phyloP scores from a whole-genome alignment of 2,329 filamentous ascomycete species.

The Fusarium buxicola region DNA sequence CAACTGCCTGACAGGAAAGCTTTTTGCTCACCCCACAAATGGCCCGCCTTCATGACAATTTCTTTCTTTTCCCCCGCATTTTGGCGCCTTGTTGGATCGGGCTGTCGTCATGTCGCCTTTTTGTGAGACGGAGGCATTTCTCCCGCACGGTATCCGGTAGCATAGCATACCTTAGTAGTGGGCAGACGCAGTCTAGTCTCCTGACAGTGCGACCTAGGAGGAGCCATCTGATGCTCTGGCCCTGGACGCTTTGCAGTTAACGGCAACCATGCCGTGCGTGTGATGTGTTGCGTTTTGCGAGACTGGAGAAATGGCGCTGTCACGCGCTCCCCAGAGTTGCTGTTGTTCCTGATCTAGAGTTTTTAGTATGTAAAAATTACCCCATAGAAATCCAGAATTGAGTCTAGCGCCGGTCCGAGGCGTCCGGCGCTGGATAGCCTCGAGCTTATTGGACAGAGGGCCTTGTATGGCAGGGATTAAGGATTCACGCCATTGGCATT shows the following conservation, averaged over 20 bases:
- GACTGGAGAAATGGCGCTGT: slow-evolving; percentile 38
- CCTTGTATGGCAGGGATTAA: slow-evolving; percentile 8
- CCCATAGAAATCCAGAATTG: slow-evolving; percentile 43
- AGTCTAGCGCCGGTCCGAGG: slow-evolving; percentile 15
- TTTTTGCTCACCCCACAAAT: slow-evolving; percentile 44
- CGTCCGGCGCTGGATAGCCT: no score
- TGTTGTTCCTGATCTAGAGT: slow-evolving; percentile 44
- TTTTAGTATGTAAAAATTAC: slow-evolving; percentile 48
- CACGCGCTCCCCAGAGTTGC: slow-evolving; percentile 41
- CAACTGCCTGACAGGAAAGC: slow-evolving; percentile 38
- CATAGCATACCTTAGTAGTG: no score
- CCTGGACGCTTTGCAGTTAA: slow-evolving; percentile 46
- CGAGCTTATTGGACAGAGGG: slow-evolving; percentile 12
- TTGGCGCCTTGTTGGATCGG: slow-evolving; percentile 12
- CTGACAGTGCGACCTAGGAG: slow-evolving; percentile 7
- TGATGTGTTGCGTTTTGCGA: slow-evolving; percentile 33
- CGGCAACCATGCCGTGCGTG: slow-evolving; percentile 39
- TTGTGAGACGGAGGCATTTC: background rate
- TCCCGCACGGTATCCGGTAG: background rate
- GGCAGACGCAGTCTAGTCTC: slow-evolving; percentile 8
- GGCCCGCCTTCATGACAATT: slow-evolving; percentile 19
- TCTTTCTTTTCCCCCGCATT: slow-evolving; percentile 40
- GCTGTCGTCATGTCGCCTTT: slow-evolving; percentile 31
- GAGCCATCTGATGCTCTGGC: slow-evolving; percentile 10
- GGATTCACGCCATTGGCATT: slow-evolving; percentile 25